Evolutionary conservation across 2,329 filamentous ascomycete species (phyloP), one percentile per base, ranked within the genome.

Genomic region (Ramularia collo-cygni): DNA sequence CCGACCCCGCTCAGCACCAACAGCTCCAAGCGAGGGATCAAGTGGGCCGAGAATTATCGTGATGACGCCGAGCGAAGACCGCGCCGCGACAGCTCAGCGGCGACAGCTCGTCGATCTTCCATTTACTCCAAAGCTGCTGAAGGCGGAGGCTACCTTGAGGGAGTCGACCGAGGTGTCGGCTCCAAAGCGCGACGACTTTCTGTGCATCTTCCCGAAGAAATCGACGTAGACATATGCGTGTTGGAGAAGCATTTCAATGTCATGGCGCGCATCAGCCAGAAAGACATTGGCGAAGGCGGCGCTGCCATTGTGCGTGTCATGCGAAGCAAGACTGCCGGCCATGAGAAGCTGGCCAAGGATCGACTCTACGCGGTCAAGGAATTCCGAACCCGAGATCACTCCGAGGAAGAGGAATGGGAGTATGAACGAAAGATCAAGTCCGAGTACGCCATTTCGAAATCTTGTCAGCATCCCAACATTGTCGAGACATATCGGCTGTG

Each of bases 341-440:
- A 59, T 17, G 43, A 42, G 13, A 48, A 48, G 12, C 21, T 24
- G 21, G 36, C 42, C 15, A 44, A 47, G 26, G 60, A 69, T 28
- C 80, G 86, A 55, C 64, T 87, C 6, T 89, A 83, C 51, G 88
- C 88, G 0, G 86, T 93, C 52, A 95, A 95, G 66, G 85, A 92
- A 56, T 94, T 93, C 61, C 79, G 86, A 8, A 75, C 77, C 49
- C 83, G 84, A 61, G 79, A 79, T 26, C 71, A 74, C 24, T 71
- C 74, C 28, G 87, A 94, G 59, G 79, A 75, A 28, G 46, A 44
- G 8, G 70, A 76, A 46, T 74, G 78, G 19, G 85, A 92, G 36
- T 93, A 93, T 61, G 76, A 85, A 50, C 82, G 86, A 64, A 92
- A 93, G 69, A 85, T 94, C 68, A 93, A 90, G 63, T 89, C 85